Conservation (phyloP, 106 monocot species). For the Xerophyta viscosa region DNA sequence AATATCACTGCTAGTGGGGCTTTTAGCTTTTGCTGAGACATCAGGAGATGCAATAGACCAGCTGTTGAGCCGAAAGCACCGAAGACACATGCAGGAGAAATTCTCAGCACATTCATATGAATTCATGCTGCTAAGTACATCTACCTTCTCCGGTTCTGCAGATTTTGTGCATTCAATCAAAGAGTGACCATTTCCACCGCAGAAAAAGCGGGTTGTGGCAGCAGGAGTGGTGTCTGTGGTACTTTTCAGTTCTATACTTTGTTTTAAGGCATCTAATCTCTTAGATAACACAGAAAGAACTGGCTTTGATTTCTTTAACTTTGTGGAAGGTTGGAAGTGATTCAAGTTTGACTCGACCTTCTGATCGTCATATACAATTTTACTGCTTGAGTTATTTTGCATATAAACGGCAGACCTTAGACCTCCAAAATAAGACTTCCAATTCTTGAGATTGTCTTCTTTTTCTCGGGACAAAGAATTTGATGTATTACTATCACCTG, state of each 20-base stretch:
- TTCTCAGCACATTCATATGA: conserved; percentile 4
- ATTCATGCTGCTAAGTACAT: conserved; percentile 11
- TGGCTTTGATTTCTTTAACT: conserved; percentile 23
- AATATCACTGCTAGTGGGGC: neutral
- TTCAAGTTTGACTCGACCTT: conserved; percentile 24
- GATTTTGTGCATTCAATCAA: conserved; percentile 19
- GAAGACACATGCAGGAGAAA: conserved; percentile 21
- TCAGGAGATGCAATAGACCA: conserved; percentile 30
- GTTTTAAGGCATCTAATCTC: conserved; percentile 43
- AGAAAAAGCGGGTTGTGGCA: conserved; percentile 28
- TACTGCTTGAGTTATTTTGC: too few relatives aligned
- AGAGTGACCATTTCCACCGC: conserved; percentile 27
- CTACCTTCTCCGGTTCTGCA: conserved; percentile 5
- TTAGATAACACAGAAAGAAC: conserved; percentile 47
- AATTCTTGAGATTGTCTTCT: neutral
- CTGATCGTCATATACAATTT: conserved; percentile 6
- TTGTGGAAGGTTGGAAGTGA: conserved; percentile 27
- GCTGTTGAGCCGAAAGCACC: conserved; percentile 21
- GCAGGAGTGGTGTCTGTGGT: neutral
- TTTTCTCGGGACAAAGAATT: conserved; percentile 8
- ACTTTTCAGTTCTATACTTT: conserved; percentile 8
- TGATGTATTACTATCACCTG: neutral
- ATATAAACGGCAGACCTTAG: neutral
- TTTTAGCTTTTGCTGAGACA: neutral
- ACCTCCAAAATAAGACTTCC: neutral